Conservation (phyloP, 306 rosid species). For the Oxytropis ochrocephala region DNA sequence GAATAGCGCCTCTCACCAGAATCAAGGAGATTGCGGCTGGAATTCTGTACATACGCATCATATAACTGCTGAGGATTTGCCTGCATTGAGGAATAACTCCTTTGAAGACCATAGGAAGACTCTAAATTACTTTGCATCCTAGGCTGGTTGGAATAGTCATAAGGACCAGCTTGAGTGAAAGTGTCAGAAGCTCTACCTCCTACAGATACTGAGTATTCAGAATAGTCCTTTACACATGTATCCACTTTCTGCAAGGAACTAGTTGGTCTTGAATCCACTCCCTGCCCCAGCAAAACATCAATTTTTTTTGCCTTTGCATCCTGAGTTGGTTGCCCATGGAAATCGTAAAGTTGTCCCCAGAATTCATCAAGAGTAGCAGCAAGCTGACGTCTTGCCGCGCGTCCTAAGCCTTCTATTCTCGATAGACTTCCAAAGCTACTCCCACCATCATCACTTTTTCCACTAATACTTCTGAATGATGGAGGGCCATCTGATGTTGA, state of each 20-base stretch:
- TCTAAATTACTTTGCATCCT: constrained; percentile 52
- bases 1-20: constrained; percentile 58
- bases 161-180: constrained; percentile 33
- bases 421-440: constrained; percentile 88
- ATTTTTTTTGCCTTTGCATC: constrained; percentile 66
- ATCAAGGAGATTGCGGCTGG: constrained; percentile 34
- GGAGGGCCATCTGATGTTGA: constrained; percentile 76
- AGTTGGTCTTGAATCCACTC: constrained; percentile 42
- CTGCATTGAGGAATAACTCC: constrained; percentile 50
- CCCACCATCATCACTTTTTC: constrained; percentile 88
- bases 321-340: constrained; percentile 55
- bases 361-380: constrained; percentile 74
- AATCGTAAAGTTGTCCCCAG: constrained; percentile 88
- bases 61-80: constrained; percentile 41
- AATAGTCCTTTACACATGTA: constrained; percentile 41
- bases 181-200: constrained; percentile 54
- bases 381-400: constrained; percentile 90
- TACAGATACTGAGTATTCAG: constrained; percentile 30
- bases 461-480: constrained; percentile 83
- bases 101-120: constrained; percentile 44
- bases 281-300: constrained; percentile 44
- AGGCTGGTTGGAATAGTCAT: constrained; percentile 52
- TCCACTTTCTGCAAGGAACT: constrained; percentile 46
- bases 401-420: constrained; percentile 86
- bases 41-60: constrained; percentile 50